Percentiles rank a stretch among this genome's conserved stretches.
Evolutionary conservation across 345 rosid species (phyloP).

Genomic region (Cochlearia excelsa): DNA sequence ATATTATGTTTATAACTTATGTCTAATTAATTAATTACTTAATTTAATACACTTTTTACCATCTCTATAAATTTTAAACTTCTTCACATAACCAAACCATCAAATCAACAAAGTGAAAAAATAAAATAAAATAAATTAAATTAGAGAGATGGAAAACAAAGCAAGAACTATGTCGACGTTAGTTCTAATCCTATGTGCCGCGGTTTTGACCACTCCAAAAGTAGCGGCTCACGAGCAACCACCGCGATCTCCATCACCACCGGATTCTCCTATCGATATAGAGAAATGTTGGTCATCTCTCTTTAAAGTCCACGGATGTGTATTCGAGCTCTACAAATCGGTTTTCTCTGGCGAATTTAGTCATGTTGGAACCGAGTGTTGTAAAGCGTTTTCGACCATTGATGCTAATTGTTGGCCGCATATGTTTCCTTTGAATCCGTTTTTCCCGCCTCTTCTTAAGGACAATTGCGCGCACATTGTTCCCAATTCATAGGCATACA

Average conservation of each 20-base stretch:
- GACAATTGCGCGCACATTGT: no score
- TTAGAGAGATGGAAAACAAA: conserved; percentile 12
- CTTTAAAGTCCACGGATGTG: conserved; percentile 16
- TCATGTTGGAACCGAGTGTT: conserved; percentile 11
- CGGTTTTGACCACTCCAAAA: not conserved
- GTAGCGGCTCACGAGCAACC: conserved; percentile 11
- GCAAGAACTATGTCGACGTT: conserved; percentile 9
- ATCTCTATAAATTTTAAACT: conserved; percentile 4
- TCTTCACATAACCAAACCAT: conserved; percentile 10
- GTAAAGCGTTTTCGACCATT: not conserved
- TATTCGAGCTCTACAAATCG: conserved; percentile 5
- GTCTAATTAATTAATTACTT: no score
- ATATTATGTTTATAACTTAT: no score
- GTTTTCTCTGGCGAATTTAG: conserved; percentile 1
- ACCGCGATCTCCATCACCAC: conserved; percentile 1
- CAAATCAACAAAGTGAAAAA: conserved; percentile 15
- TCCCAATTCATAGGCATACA: no score
- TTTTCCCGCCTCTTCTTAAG: no score
- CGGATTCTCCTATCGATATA: conserved; percentile 14
- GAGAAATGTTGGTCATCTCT: conserved; percentile 26
- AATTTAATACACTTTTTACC: no score
- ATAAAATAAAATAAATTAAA: not conserved
- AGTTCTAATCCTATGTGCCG: conserved; percentile 7
- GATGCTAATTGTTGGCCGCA: no score
- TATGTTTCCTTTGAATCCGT: no score